Percentiles rank a stretch among this genome's conserved stretches.
Evolutionary conservation across 768 basidiomycete genomes (phyloP).

Genomic region (Termitomyces sp.): DNA sequence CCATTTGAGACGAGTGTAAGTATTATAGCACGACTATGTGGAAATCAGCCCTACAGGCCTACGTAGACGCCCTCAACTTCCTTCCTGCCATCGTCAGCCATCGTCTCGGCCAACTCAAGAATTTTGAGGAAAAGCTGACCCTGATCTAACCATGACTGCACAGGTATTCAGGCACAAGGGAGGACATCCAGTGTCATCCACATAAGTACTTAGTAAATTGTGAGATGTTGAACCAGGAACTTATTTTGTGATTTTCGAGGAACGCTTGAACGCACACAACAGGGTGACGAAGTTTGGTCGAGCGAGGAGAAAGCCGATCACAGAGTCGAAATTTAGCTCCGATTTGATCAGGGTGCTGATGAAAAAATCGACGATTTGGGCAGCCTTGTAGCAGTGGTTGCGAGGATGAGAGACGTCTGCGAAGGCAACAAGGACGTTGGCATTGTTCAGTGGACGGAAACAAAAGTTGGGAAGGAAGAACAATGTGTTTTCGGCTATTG

Average conservation of each 20-base stretch:
- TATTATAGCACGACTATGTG: neutral
- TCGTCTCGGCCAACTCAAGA: neutral
- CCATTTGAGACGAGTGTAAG: neutral
- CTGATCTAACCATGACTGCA: neutral
- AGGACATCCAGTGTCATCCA: neutral
- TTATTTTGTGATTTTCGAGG: neutral
- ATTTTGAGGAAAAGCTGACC: neutral
- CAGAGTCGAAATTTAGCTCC: neutral
- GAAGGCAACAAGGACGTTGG: neutral
- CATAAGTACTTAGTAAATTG: neutral
- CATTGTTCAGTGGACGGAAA: neutral
- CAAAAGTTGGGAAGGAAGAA: constrained; percentile 5
- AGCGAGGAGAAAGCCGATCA: constrained; percentile 1
- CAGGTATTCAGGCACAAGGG: constrained; percentile 4
- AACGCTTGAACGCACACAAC: constrained; percentile 1
- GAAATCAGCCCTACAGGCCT: neutral
- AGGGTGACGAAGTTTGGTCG: neutral
- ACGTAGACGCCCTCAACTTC: neutral
- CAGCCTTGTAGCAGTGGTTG: neutral
- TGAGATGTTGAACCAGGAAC: neutral
- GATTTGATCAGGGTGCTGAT: neutral
- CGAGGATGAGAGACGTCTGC: neutral
- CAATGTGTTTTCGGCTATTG: constrained; percentile 6
- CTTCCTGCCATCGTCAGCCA: neutral
- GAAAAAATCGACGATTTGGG: neutral